These are phyloP conservation scores for Salix udensis DNA, from an alignment of 345 rosid genomes.

Conservation along the genomic window DNA sequence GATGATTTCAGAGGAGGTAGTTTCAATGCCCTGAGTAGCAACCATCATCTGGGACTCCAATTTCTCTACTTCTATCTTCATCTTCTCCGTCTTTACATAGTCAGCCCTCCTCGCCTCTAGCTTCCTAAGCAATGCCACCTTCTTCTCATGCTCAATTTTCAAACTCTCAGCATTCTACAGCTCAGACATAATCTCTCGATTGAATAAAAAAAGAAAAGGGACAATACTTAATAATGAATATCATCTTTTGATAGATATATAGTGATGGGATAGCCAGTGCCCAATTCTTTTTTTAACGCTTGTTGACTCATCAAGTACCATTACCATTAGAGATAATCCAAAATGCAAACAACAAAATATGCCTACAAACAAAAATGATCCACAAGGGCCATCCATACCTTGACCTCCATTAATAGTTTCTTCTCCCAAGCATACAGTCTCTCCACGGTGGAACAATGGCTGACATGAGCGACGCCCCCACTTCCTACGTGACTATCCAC, in stretches of 20 bases:
- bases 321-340: neutral
- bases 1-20: constrained; percentile 76
- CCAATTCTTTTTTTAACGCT: neutral
- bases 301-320: neutral
- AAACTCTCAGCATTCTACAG: constrained; percentile 58
- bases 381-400: constrained; percentile 41
- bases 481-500: constrained; percentile 11
- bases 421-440: constrained; percentile 95
- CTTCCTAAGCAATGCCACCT: constrained; percentile 64
- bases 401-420: constrained; percentile 83
- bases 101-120: constrained; percentile 83
- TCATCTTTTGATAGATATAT: neutral
- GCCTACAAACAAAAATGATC: neutral
- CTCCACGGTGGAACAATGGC: constrained; percentile 85
- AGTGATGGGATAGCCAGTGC: neutral
- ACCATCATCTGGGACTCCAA: constrained; percentile 83
- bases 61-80: constrained; percentile 78
- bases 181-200: neutral
- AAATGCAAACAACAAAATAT: neutral
- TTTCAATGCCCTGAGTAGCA: constrained; percentile 72
- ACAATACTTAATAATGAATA: neutral
- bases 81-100: constrained; percentile 73
- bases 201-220: neutral
- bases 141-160: constrained; percentile 84
- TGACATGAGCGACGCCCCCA: constrained; percentile 7